Base-by-base conservation (phyloP, 2,329 filamentous ascomycete genomes). In the Colletotrichum lentis region DNA sequence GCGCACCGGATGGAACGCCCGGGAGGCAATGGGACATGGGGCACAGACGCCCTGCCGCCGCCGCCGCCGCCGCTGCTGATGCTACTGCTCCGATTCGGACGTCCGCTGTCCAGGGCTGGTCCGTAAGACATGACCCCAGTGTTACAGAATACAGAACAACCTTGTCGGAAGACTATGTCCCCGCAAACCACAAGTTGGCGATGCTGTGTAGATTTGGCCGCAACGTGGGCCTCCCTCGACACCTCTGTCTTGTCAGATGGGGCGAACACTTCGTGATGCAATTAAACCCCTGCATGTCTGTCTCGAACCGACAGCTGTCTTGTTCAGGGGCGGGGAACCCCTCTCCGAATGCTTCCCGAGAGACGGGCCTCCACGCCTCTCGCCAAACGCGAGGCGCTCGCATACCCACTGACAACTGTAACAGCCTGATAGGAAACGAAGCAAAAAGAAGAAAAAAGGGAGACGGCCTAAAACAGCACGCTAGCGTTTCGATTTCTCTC, bases 141-240 rank as follows among this genome's bases (percentile, higher is more conserved):
- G 60, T 67, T 67, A 46, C 64, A 64, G 64, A 58, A 44, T n/a
- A 44, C 41, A 20, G 41, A n/a, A 44, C 62, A 52, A 60, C 43
- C 49, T 55, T 60, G 49, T 59, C 61, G 47, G 18, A 27, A 64
- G 11, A 18, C 55, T 46, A 6, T 39, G 39, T 24, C 11, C 16
- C 39, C 31, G n/a, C 43, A 56, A 49, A 43, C 47, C 27, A 58
- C 55, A 24, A 35, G 8, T 35, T 3, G 8, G 8, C 31, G 31
- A 35, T 35, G 8, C 31, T 35, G 31, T 35, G 31, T 35, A 35
- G 31, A 10, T 11, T 63, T 39, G 59, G 39, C 52, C 64, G 60
- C 31, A 58, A 64, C 64, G 53, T 35, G 7, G 31, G 31, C 31
- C 10, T n/a, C 60, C 24, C 53, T 53, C 59, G 35, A 63, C 60